Conservation (phyloP, 257 asterid genomes). For the Striga asiatica region DNA sequence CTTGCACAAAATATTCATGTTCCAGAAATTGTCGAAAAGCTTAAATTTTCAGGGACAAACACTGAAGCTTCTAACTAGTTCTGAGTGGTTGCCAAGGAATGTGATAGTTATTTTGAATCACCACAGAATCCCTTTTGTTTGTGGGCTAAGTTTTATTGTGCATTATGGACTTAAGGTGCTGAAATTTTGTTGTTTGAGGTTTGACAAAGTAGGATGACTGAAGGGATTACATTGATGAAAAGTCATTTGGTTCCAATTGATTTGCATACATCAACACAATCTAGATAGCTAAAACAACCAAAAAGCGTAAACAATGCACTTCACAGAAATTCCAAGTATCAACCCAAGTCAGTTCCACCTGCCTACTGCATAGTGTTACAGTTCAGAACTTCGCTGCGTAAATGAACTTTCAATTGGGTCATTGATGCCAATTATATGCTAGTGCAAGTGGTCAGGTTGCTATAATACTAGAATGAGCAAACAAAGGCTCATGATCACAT, state of each 20-base stretch:
- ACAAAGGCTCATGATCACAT: not conserved
- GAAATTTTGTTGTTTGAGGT: not conserved
- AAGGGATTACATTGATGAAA: not conserved
- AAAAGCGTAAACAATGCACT: not conserved
- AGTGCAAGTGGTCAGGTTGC: not conserved
- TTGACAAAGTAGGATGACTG: not conserved
- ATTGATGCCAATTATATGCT: not conserved
- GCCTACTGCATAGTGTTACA: not conserved
- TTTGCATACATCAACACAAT: not conserved
- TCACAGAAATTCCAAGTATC: not conserved
- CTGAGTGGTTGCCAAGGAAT: not conserved
- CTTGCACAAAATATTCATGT: no score
- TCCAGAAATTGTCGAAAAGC: no score
- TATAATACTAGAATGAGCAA: slow-evolving; percentile 6
- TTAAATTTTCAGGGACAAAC: no score
- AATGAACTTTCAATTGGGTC: not conserved
- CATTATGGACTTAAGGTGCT: not conserved
- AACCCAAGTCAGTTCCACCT: not conserved
- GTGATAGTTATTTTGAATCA: not conserved
- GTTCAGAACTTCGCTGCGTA: not conserved
- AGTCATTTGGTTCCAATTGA: not conserved
- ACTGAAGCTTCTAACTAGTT: no score
- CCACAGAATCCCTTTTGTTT: not conserved
- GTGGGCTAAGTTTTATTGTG: not conserved
- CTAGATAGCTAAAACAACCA: not conserved